Evolutionary conservation across 2,329 filamentous ascomycete species (phyloP), one percentile per base, ranked within the genome.

Genomic region (Xylaria sp.): DNA sequence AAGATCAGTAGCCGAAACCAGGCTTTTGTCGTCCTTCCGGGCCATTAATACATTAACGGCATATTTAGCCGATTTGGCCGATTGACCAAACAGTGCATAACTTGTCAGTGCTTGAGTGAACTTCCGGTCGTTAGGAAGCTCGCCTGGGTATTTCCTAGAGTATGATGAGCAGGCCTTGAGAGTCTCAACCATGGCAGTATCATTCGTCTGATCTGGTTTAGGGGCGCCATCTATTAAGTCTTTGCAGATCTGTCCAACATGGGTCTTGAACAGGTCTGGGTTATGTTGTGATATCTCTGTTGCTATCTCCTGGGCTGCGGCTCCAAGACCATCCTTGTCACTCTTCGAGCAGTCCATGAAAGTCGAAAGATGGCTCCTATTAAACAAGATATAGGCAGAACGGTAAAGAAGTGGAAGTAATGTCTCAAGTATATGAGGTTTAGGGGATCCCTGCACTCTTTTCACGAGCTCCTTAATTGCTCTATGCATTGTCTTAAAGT

Each of bases 101-200:
- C 86, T 89, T 63, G 90, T 87, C 74, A 99, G 84, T 1, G 92
- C 89, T 71, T 95, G 88, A 31, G 87, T 82, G 70, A 98, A 94
- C 67, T 90, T 91, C 58, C 89, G 87, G 64, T 96, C 91, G 61
- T 87, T 85, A 1, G 91, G 91, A 54, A 99, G 86, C 62, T 98
- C 93, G 10, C 88, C 83, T 0, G 94, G 89, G 68, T 96, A 94
- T 69, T 90, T 93, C 71, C 89, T 90, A 1, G 93, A 91, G 74
- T 97, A 99, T 1, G 91, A 92, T 9, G 94, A 91, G 74, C 95
- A 97, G 2, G 96, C 94, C 74, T 96, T 97, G 60, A 99, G 82
- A 1, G 94, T 94, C 71, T 97, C 92, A 11, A 95, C 91, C n/a
- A 91, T 89, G 3, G 86, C 83, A 1, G 86, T 76, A 54, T 94